Conservation (phyloP, 2,329 filamentous ascomycete species). For the Calonectria crousiana region DNA sequence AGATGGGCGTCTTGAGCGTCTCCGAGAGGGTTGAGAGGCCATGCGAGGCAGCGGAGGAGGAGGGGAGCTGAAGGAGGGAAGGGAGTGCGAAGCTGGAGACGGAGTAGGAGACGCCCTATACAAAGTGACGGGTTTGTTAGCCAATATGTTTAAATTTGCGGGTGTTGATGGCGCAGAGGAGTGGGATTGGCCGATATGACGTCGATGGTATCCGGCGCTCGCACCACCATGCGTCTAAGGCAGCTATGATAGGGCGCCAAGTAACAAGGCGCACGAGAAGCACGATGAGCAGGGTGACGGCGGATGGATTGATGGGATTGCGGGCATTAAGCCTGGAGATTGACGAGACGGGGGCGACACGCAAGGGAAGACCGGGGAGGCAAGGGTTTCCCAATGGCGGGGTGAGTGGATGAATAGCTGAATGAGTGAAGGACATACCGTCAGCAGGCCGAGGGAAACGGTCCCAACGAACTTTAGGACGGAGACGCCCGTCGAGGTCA, state of each 20-base stretch:
- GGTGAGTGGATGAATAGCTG: constrained; percentile 48
- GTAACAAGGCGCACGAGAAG: neutral
- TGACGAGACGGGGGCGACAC: neutral
- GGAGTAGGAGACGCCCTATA: constrained; percentile 88
- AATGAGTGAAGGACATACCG: constrained; percentile 68
- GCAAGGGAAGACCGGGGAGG: neutral
- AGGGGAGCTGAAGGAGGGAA: constrained; percentile 83
- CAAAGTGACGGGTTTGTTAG: constrained; percentile 29
- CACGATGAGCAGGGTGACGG: neutral
- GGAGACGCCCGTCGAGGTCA: constrained; percentile 78
- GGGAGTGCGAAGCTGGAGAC: constrained; percentile 83
- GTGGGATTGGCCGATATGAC: constrained; percentile 1
- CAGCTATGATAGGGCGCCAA: neutral
- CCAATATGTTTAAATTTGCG: neutral
- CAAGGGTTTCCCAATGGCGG: constrained; percentile 3
- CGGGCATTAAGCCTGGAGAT: neutral
- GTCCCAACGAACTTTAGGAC: constrained; percentile 94
- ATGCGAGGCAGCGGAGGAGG: constrained; percentile 76
- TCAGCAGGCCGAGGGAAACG: constrained; percentile 87
- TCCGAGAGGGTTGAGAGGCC: constrained; percentile 77
- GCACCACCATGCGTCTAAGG: neutral
- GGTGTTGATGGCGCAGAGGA: constrained; percentile 15
- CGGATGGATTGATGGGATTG: neutral
- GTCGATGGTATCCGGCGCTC: neutral
- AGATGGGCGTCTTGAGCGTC: constrained; percentile 73